Evolutionary conservation across 2,329 filamentous ascomycete genomes (phyloP).

Genomic region (Fusarium acutatum): DNA sequence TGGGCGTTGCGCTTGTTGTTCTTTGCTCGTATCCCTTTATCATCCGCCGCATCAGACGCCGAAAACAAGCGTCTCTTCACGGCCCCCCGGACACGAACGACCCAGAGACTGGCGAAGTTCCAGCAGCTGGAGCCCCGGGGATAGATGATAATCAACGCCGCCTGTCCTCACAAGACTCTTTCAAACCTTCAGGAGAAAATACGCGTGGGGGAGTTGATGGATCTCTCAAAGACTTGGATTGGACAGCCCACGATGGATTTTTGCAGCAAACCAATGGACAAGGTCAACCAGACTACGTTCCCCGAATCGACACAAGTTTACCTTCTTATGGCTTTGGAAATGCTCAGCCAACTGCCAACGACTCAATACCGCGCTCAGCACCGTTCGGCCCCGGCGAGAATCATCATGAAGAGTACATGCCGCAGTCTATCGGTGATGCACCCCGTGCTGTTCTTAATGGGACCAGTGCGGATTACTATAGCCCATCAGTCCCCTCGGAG

Average conservation of each 20-base stretch:
- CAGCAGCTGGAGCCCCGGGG: constrained; percentile 14
- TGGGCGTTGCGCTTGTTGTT: constrained; percentile 45
- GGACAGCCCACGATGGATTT: constrained; percentile 33
- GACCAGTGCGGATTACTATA: constrained; percentile 54
- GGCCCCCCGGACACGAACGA: constrained; percentile 36
- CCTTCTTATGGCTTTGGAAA: constrained; percentile 2
- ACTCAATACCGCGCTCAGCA: constrained; percentile 30
- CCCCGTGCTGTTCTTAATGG: constrained; percentile 47
- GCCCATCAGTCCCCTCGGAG: constrained; percentile 51
- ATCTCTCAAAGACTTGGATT: constrained; percentile 41
- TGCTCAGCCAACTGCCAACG: constrained; percentile 13
- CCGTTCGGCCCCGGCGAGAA: constrained; percentile 35
- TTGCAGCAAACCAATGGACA: constrained; percentile 24
- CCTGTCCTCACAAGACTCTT: constrained; percentile 50
- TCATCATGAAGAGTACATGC: constrained; percentile 41
- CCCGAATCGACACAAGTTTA: constrained; percentile 30
- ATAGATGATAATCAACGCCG: constrained; percentile 41
- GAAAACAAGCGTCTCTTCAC: constrained; percentile 37
- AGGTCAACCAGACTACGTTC: constrained; percentile 11
- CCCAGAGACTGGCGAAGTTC: constrained; percentile 43
- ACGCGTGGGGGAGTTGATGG: constrained; percentile 40
- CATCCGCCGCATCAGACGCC: constrained; percentile 43
- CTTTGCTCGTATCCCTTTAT: constrained; percentile 53
- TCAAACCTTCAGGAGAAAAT: constrained; percentile 44
- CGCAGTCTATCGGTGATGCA: constrained; percentile 40